phyloP scores from a whole-genome alignment of 768 basidiomycete genomes.

The Filobasidium floriforme region DNA sequence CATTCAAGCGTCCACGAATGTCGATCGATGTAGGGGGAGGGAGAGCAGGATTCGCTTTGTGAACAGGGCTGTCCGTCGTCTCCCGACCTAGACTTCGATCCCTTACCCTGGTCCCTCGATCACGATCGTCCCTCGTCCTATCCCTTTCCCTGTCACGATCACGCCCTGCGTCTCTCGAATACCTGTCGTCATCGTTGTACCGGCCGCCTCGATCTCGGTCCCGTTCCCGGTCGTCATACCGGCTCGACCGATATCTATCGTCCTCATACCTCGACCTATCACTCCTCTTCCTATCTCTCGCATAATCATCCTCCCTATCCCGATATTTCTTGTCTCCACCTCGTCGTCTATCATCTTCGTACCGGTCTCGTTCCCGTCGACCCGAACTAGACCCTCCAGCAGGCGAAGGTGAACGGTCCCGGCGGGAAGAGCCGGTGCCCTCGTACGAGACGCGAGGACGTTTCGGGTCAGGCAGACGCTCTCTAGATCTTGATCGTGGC shows the following conservation, averaged over 20 bases:
- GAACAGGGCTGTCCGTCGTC: constrained; percentile 14
- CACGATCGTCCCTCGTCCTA: constrained; percentile 13
- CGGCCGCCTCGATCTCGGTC: constrained; percentile 24
- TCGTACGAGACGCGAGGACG: constrained; percentile 4
- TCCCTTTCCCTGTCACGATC: constrained; percentile 7
- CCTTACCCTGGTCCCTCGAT: constrained; percentile 17
- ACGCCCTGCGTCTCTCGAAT: constrained; percentile 1
- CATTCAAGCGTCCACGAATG: neutral
- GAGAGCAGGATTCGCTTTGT: constrained; percentile 7
- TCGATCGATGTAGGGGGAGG: constrained; percentile 1
- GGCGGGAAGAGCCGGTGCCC: neutral
- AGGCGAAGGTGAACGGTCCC: neutral
- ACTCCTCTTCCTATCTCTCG: constrained; percentile 9
- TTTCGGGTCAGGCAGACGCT: constrained; percentile 7
- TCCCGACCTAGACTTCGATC: constrained; percentile 4
- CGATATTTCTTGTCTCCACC: constrained; percentile 6
- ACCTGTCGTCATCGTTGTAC: constrained; percentile 7
- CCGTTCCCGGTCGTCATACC: constrained; percentile 18
- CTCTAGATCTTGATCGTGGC: constrained; percentile 4
- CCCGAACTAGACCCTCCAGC: constrained; percentile 5
- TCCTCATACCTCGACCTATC: constrained; percentile 12
- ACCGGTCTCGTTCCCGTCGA: neutral
- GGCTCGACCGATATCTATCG: constrained; percentile 14
- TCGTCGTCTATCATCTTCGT: constrained; percentile 3
- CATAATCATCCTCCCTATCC: constrained; percentile 5